Percentiles rank a stretch among this genome's conserved stretches.
Conservation (phyloP, 768 basidiomycete species). For the Asterophora parasitica region DNA sequence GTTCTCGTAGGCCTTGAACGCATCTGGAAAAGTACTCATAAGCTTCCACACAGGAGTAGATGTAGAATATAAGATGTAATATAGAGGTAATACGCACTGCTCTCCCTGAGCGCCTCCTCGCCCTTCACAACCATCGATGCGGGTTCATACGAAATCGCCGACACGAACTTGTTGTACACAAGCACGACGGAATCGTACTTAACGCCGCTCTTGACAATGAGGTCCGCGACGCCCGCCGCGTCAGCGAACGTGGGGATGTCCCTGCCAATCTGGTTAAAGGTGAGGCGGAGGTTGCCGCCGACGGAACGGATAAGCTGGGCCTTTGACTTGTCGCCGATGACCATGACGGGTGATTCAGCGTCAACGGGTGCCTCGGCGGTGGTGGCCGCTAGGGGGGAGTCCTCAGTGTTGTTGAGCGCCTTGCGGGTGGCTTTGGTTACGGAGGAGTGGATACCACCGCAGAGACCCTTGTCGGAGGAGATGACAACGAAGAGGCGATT, state of each 20-base stretch:
- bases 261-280: conserved; percentile 97
- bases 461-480: conserved; percentile 98
- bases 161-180: conserved; percentile 82
- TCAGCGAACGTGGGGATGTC: conserved; percentile 97
- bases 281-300: conserved; percentile 64
- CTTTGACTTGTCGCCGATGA: conserved; percentile 98
- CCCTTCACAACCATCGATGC: conserved; percentile 72
- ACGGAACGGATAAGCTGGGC: conserved; percentile 73
- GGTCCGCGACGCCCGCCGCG: conserved; percentile 89
- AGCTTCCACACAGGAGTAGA: neutral
- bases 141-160: conserved; percentile 88
- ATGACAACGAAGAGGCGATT: conserved; percentile 90
- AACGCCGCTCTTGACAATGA: conserved; percentile 80
- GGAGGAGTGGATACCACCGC: conserved; percentile 98
- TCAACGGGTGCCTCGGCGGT: conserved; percentile 31
- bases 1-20: conserved; percentile 95
- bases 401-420: conserved; percentile 51
- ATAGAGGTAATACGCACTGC: conserved; percentile 47
- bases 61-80: neutral
- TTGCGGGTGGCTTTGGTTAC: conserved; percentile 86
- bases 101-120: conserved; percentile 74
- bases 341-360: conserved; percentile 65
- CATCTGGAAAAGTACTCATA: conserved; percentile 39
- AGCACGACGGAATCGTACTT: conserved; percentile 83
- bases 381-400: conserved; percentile 43